Conservation (phyloP, 1,284 basidiomycete genomes). For the Apiotrichum siamense region DNA sequence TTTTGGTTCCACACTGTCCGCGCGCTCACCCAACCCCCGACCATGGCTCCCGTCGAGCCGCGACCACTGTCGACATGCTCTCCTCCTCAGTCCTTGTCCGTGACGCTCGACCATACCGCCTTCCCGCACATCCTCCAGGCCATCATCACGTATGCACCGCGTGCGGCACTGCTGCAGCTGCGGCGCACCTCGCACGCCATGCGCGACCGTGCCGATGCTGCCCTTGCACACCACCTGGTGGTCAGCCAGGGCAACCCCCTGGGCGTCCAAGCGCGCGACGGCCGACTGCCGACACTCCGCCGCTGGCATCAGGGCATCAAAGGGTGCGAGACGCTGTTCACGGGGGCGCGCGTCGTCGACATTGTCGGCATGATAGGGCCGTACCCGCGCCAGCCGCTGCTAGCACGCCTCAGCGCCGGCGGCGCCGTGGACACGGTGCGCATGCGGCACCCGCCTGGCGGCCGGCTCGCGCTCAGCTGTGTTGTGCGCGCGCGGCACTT, state of each 20-base stretch:
- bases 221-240: background rate
- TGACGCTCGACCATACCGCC: background rate
- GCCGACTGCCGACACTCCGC: background rate
- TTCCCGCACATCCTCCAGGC: slow-evolving; percentile 11
- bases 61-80: no score
- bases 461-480: background rate
- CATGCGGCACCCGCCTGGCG: background rate
- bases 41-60: no score
- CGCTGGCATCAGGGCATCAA: background rate
- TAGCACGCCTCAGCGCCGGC: background rate
- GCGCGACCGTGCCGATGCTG: background rate
- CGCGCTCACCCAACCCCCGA: no score
- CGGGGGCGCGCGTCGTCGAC: background rate
- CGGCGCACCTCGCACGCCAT: background rate
- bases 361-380: background rate
- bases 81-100: no score
- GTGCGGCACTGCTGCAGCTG: slow-evolving; percentile 1
- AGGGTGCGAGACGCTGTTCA: background rate
- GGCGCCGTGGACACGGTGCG: background rate
- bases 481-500: background rate
- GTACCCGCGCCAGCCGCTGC: background rate
- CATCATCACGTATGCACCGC: slow-evolving; percentile 2
- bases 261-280: background rate
- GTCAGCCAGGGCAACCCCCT: background rate
- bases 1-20: no score